These are phyloP conservation scores for Yamadazyma olivae DNA, from an alignment of 805 yeast species.

Conservation along the genomic window DNA sequence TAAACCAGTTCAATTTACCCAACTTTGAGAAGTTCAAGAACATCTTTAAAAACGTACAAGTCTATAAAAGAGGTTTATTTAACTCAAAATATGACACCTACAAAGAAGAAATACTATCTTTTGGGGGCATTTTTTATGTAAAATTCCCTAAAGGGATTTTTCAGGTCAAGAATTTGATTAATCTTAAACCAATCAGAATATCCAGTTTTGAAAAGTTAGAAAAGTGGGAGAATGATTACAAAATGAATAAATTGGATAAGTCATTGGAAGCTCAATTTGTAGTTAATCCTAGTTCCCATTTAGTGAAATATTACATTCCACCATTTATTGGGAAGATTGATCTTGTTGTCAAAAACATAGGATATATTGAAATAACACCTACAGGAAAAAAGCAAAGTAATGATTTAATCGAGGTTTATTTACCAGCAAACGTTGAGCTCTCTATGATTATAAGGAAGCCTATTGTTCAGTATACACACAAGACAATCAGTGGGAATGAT, in stretches of 20 bases:
- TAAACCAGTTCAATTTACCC: conserved; percentile 11
- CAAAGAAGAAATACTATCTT: conserved; percentile 43
- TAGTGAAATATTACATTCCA: conserved; percentile 54
- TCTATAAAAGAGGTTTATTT: conserved; percentile 27
- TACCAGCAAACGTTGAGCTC: conserved; percentile 40
- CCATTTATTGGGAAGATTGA: conserved; percentile 71
- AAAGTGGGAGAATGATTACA: conserved; percentile 13
- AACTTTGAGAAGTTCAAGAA: conserved; percentile 20
- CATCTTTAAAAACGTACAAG: conserved; percentile 25
- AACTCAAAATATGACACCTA: conserved; percentile 33
- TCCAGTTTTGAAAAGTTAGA: conserved; percentile 6
- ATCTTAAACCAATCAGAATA: conserved; percentile 62
- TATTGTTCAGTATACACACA: conserved; percentile 37
- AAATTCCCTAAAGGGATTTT: conserved; percentile 44
- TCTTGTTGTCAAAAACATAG: conserved; percentile 61
- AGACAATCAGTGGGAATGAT: conserved; percentile 31
- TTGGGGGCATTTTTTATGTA: conserved; percentile 63
- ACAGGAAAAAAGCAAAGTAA: conserved; percentile 42
- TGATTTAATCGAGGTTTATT: conserved; percentile 38
- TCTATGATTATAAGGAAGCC: conserved; percentile 55
- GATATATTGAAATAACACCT: conserved; percentile 58
- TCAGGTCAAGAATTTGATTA: conserved; percentile 34
- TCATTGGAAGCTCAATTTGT: conserved; percentile 12
- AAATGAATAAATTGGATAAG: neutral
- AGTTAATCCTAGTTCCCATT: conserved; percentile 13